A percentile compares a stretch with the other conserved stretches of the same genome.
phyloP scores from a whole-genome alignment of 768 basidiomycete genomes.

The Podaxis carcinomalis region DNA sequence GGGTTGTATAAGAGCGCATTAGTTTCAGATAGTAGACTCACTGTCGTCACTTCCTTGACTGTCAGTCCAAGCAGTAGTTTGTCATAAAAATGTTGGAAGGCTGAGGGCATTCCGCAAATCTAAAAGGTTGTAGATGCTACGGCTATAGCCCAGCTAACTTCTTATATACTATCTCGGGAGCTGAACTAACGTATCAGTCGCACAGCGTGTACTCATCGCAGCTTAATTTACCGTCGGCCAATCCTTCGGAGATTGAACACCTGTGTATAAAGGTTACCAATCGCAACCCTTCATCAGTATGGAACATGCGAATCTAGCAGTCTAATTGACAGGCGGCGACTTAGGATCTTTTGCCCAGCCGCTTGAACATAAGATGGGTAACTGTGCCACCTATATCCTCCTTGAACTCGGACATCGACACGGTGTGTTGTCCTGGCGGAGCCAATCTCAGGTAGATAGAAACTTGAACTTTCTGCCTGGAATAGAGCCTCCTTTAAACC shows the following conservation, averaged over 20 bases:
- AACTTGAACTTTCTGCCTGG: too few species aligned
- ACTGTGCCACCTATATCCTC: too few species aligned
- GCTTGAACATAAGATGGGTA: background rate
- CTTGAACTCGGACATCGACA: too few species aligned
- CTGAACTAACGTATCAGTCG: background rate
- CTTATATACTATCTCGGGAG: background rate
- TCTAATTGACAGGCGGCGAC: background rate
- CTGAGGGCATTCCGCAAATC: background rate
- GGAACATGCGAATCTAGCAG: background rate
- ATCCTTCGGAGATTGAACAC: background rate
- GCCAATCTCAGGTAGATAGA: too few species aligned
- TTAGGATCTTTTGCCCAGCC: background rate
- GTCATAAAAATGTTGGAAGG: background rate
- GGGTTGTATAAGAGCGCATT: background rate
- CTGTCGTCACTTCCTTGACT: background rate
- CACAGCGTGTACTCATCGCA: background rate
- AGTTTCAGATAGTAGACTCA: background rate
- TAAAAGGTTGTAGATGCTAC: background rate
- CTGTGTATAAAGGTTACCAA: background rate
- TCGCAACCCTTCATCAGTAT: background rate
- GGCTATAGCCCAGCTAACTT: background rate
- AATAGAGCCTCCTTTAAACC: too few species aligned
- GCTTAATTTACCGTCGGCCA: background rate
- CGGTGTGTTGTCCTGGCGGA: too few species aligned
- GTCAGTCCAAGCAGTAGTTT: background rate